phyloP scores from a whole-genome alignment of 2,329 filamentous ascomycete species.

The Colletotrichum liaoningense region DNA sequence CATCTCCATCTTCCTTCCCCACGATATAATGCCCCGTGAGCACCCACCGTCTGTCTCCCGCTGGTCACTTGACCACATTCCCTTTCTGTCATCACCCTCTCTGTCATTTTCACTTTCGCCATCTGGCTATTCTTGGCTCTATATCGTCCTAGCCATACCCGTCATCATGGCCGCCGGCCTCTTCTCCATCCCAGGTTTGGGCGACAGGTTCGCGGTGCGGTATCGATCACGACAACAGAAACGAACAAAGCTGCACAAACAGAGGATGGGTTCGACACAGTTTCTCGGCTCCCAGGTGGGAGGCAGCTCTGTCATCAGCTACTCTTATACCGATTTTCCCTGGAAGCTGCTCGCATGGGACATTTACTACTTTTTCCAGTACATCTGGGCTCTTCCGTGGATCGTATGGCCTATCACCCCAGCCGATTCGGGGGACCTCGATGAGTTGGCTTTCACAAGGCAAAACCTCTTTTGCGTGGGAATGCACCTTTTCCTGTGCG shows the following conservation, averaged over 20 bases:
- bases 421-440: constrained; percentile 63
- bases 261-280: constrained; percentile 49
- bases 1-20: constrained; percentile 13
- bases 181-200: constrained; percentile 21
- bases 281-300: constrained; percentile 71
- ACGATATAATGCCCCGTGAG: constrained; percentile 35
- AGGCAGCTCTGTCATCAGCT: constrained; percentile 67
- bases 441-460: constrained; percentile 71
- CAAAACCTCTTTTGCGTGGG: constrained; percentile 67
- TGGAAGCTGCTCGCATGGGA: constrained; percentile 63
- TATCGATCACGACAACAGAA: constrained; percentile 21
- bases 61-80: constrained; percentile 33
- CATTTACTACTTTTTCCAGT: constrained; percentile 66
- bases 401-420: constrained; percentile 69
- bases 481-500: constrained; percentile 67
- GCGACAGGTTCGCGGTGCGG: constrained; percentile 6
- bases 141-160: constrained; percentile 6
- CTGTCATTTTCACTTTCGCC: neutral
- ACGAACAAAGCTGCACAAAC: constrained; percentile 13
- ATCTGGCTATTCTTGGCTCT: neutral
- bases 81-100: constrained; percentile 14
- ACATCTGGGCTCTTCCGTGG: constrained; percentile 68
- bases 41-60: constrained; percentile 6
- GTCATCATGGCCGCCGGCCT: constrained; percentile 25
- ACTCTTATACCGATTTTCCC: constrained; percentile 69